Evolutionary conservation across 1,284 basidiomycete genomes (phyloP), one percentile per base, ranked within the genome.

Genomic region (Fistulinella staudtii): DNA sequence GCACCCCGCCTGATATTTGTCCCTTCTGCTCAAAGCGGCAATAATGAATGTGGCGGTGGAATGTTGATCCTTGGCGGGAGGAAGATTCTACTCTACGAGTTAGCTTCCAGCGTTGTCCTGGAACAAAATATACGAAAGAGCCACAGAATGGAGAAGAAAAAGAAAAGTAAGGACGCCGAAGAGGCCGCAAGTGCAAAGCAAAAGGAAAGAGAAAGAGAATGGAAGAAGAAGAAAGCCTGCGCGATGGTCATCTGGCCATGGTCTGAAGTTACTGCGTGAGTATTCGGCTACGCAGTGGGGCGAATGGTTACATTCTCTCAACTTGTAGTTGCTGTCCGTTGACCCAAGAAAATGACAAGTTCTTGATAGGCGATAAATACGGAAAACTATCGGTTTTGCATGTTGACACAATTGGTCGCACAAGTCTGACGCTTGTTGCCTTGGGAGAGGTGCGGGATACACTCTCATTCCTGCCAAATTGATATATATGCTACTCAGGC

Each of bases 331-430:
- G 76, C 63, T 77, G 73, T 51, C 50, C 65, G 6, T 55, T 79
- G 23, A 75, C 76, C 38, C 61, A 64, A 17, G 66, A 67, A 30
- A 61, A 71, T 11, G 60, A 69, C 13, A 71, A 76, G 29, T 77
- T 82, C 45, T 61, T 95, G 14, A 65, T 94, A 11, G 87, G 88
- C 1, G 93, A 95, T 56, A 71, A 72, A n/a, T 87, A 76, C 55
- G 93, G 93, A 14, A 77, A 79, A 40, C 70, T 91, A 10, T 76
- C 79, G 0, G 69, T 89, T 52, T 65, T 94, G 14, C 75, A 76
- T 5, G 61, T 88, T 45, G 72, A 80, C 42, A 49, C 41, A 29
- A 65, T 68, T 27, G 51, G 72, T 5, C 63, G 68, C 0, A 29
- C 41, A 5, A n/a, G 43, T 18, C 69, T 93, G n/a, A 67, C 76